Evolutionary conservation across 257 asterid genomes (phyloP), one percentile per base, ranked within the genome.

Genomic region (Thymus quinquecostatus): DNA sequence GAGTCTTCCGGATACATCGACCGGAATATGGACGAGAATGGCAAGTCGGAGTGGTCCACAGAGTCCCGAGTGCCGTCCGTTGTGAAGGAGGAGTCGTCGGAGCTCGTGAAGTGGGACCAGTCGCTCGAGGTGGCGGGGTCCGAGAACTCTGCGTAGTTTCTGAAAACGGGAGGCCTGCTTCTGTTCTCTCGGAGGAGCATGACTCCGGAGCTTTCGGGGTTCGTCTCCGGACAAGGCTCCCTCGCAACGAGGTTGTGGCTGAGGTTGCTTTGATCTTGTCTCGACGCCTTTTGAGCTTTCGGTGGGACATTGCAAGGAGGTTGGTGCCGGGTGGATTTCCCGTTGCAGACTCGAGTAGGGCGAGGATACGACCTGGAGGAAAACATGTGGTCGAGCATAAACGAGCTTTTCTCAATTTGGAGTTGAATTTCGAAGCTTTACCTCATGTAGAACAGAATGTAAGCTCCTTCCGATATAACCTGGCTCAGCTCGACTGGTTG

Each of bases 31-130:
- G 96, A 81, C 6, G 96, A 73, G 64, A 87, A 69, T 0, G 94
- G 87, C 64, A 78, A 14, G n/a, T 59, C 82, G 8, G 81, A 79
- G 48, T 86, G 82, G 62, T 86, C 96, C 62, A 84, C 82, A 0
- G 96, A 92, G 82, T 92, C 93, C 60, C 96, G 77, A 10, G 98
- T 83, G 77, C 98, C 88, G 78, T 92, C 98, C 0, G 96, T 87
- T 0, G 97, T 89, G 58, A 92, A 89, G 27, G 96, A 89, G 6
- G 96, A 88, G 73, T 89, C 96, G 27, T 89, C 96, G 21, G 96
- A 89, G 92, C 94, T 85, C 3, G 96, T 87, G 69, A 86, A 85
- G 28, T 81, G 79, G 72, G 96, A 87, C 84, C 92, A 86, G 29
- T 85, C 94, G 79, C 93, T 88, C 3, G 91, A 82, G 7, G 12